Conservation (phyloP, 2,329 filamentous ascomycete species). For the Microdochium trichocladiopsis region DNA sequence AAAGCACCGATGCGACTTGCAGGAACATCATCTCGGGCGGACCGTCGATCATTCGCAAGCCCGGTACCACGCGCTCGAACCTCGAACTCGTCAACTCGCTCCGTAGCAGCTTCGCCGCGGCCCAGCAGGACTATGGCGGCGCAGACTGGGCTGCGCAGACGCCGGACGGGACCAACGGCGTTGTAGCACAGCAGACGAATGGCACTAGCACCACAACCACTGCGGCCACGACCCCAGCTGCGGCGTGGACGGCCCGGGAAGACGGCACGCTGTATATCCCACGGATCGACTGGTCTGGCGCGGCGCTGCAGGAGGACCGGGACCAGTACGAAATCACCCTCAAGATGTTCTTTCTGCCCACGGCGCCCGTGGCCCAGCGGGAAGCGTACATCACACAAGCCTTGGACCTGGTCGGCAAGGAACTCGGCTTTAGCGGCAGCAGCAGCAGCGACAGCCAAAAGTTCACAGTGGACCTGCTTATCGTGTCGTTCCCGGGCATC, state of each 20-base stretch:
- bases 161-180: slow-evolving; percentile 16
- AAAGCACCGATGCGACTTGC: slow-evolving; percentile 1
- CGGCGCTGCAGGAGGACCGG: slow-evolving; percentile 72
- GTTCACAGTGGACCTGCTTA: slow-evolving; percentile 69
- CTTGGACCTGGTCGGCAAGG: slow-evolving; percentile 70
- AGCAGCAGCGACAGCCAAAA: too few relatives aligned
- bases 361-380: slow-evolving; percentile 56
- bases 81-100: slow-evolving; percentile 87
- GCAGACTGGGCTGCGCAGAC: slow-evolving; percentile 10
- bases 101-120: slow-evolving; percentile 71
- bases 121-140: slow-evolving; percentile 54
- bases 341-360: slow-evolving; percentile 88
- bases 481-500: slow-evolving; percentile 88
- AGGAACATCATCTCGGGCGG: slow-evolving; percentile 81
- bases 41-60: slow-evolving; percentile 76
- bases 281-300: slow-evolving; percentile 63
- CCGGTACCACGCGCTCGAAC: slow-evolving; percentile 76
- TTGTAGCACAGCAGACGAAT: slow-evolving; percentile 8
- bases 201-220: slow-evolving; percentile 15
- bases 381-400: slow-evolving; percentile 70
- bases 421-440: slow-evolving; percentile 66
- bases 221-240: slow-evolving; percentile 21
- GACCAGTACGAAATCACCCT: slow-evolving; percentile 89
- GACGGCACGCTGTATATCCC: slow-evolving; percentile 66
- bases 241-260: slow-evolving; percentile 63